These are phyloP conservation scores for Jatropha multifida DNA, from an alignment of 441 rosid genomes.

Conservation along the genomic window DNA sequence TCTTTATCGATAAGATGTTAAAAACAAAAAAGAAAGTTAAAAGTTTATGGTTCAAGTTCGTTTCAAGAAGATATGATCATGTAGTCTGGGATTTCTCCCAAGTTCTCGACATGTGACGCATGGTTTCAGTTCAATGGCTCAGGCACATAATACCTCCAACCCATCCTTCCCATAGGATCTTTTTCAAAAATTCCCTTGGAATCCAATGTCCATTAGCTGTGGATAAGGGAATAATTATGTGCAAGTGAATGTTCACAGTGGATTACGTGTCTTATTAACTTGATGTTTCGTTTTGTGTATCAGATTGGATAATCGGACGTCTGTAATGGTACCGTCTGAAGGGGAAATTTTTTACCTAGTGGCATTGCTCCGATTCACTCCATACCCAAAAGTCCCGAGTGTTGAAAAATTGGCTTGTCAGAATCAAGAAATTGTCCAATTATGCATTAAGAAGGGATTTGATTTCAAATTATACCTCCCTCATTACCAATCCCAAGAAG, in stretches of 20 bases:
- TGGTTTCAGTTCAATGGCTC: slow-evolving; percentile 10
- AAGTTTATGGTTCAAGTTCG: not conserved
- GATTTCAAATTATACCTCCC: slow-evolving; percentile 90
- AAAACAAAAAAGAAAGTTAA: not conserved
- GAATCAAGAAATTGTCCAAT: slow-evolving; percentile 59
- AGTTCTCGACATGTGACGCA: slow-evolving; percentile 5
- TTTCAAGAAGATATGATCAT: slow-evolving; percentile 7
- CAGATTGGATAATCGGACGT: slow-evolving; percentile 83
- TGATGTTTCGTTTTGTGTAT: not conserved
- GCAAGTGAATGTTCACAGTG: too few relatives aligned
- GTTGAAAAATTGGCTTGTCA: slow-evolving; percentile 58
- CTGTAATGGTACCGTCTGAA: slow-evolving; percentile 52
- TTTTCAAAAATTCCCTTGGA: slow-evolving; percentile 1
- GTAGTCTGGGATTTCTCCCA: not conserved
- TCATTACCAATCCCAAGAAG: slow-evolving; percentile 66
- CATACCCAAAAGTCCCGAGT: slow-evolving; percentile 33
- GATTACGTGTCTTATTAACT: too few relatives aligned
- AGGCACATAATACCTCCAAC: slow-evolving; percentile 2
- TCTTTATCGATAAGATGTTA: not conserved
- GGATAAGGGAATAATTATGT: too few relatives aligned
- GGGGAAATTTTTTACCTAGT: slow-evolving; percentile 83
- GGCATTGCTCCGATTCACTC: slow-evolving; percentile 72
- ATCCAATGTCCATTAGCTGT: slow-evolving; percentile 16
- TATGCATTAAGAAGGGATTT: slow-evolving; percentile 44
- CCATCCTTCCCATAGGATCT: not conserved